Conservation (phyloP, 1,284 basidiomycete species). For the Coniophora puteana region DNA sequence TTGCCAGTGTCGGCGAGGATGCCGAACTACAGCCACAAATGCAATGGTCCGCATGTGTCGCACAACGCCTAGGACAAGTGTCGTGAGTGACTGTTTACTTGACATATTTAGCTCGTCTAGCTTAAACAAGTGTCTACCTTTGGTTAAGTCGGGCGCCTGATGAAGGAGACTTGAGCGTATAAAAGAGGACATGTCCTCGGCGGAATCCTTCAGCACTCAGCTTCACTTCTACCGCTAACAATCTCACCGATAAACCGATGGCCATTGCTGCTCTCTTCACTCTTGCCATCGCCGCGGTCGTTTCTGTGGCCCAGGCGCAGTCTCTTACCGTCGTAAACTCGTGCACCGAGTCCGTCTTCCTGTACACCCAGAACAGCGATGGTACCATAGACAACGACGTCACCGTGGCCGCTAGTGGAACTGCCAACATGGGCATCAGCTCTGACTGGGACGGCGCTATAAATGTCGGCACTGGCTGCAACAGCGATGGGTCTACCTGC, state of each 20-base stretch:
- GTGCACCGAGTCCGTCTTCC: slow-evolving; percentile 25
- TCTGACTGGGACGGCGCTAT: slow-evolving; percentile 30
- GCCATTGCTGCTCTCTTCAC: slow-evolving; percentile 14
- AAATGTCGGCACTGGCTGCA: slow-evolving; percentile 31
- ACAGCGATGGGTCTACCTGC: slow-evolving; percentile 18
- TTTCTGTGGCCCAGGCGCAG: slow-evolving; percentile 18
- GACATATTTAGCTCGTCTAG: no score
- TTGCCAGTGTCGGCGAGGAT: no score
- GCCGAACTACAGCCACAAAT: no score
- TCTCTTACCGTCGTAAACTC: slow-evolving; percentile 28
- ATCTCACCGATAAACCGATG: slow-evolving; percentile 17
- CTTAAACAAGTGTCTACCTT: no score
- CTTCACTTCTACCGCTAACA: no score
- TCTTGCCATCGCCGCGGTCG: slow-evolving; percentile 18
- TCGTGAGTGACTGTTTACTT: no score
- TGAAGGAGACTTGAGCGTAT: no score
- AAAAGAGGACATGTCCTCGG: no score
- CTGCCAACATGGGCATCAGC: slow-evolving; percentile 27
- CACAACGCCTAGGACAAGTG: no score
- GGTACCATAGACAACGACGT: slow-evolving; percentile 26
- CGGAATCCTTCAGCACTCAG: no score
- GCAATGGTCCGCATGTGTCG: no score
- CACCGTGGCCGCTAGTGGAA: slow-evolving; percentile 17
- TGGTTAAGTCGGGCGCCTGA: no score
- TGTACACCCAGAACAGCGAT: slow-evolving; percentile 26